Base-by-base conservation (phyloP, 768 basidiomycete species). In the Rickenella mellea region DNA sequence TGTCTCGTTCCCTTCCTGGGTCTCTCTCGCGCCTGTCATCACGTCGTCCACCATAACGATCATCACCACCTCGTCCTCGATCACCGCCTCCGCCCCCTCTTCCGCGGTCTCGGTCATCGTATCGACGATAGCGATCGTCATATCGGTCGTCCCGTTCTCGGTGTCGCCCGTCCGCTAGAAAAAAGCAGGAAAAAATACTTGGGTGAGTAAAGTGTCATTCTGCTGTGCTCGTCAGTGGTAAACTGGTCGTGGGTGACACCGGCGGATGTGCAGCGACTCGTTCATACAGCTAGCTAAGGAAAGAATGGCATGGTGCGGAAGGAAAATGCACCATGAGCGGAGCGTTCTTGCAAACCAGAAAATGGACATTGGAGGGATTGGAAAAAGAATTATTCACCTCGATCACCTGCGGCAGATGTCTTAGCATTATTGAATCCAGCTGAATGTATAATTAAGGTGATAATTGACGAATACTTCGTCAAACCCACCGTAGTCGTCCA, bases 61-160 rank as follows among this genome's bases (percentile, higher is more conserved):
- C 57, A 45, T 78, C 77, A 32, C 55, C 55, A 22, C 73, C 64
- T 27, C 67, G 60, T 51, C 61, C 64, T 44, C 71, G 69, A 27
- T 78, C 77, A 35, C 76, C 65, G 44, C 75, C 68, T 27, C 73
- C 64, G 48, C 73, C 68, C 41, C 67, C 68, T 15, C 67, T 59
- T 33, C 64, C 50, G 43, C 68, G 31, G 27, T 48, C 70, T 24
- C 76, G 69, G 49, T 60, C 61, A 32, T 58, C 49, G 47, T 61
- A 54, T 30, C 60, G 52, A 45, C 62, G 61, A 43, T 60, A 55
- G 10, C 83, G 75, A 58, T 84, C 76, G 47, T 66, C 64, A 41
- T n/a, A n/a, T n/a, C 78, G 73, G 53, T 77, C 80, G 51, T 74
- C 75, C 50, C 80, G 80, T 55, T 78, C 74, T 63, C n/a, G n/a